phyloP scores from a whole-genome alignment of 2,329 filamentous ascomycete species.

The Akanthomyces lecanii region DNA sequence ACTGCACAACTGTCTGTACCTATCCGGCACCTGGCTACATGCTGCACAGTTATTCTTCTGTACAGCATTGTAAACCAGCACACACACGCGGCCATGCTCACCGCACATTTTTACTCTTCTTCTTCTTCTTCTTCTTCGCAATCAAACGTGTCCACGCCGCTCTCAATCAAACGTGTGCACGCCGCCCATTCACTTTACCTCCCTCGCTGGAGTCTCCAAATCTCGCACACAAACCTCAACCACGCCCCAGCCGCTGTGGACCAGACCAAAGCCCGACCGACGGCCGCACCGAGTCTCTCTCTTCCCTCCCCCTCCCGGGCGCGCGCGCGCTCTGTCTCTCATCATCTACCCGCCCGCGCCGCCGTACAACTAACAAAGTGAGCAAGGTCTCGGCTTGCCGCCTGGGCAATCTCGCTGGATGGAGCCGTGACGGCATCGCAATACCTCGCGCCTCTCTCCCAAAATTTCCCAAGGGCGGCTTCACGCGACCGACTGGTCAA shows the following conservation, averaged over 20 bases:
- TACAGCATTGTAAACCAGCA: too few relatives aligned
- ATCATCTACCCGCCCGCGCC: neutral
- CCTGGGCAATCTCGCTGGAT: neutral
- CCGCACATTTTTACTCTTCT: neutral
- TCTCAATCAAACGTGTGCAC: too few relatives aligned
- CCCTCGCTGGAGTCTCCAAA: neutral
- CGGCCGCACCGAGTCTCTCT: neutral
- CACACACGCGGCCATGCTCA: neutral
- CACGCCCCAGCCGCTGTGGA: neutral
- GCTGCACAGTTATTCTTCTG: too few relatives aligned
- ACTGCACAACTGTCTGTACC: neutral
- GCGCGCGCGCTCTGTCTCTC: neutral
- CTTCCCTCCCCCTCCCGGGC: neutral
- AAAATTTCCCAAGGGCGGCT: neutral
- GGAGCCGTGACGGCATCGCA: neutral
- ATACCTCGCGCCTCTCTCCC: neutral
- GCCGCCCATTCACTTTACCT: too few relatives aligned
- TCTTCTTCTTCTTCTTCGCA: too few relatives aligned
- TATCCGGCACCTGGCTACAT: too few relatives aligned
- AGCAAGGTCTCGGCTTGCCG: constrained; percentile 1
- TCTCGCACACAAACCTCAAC: neutral
- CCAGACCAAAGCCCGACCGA: neutral
- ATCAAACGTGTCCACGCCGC: too few relatives aligned
- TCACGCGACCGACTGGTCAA: neutral
- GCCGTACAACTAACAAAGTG: neutral